Percentiles rank a stretch among this genome's conserved stretches.
Evolutionary conservation across 257 asterid species (phyloP).

Genomic region (Salvia miltiorrhiza): DNA sequence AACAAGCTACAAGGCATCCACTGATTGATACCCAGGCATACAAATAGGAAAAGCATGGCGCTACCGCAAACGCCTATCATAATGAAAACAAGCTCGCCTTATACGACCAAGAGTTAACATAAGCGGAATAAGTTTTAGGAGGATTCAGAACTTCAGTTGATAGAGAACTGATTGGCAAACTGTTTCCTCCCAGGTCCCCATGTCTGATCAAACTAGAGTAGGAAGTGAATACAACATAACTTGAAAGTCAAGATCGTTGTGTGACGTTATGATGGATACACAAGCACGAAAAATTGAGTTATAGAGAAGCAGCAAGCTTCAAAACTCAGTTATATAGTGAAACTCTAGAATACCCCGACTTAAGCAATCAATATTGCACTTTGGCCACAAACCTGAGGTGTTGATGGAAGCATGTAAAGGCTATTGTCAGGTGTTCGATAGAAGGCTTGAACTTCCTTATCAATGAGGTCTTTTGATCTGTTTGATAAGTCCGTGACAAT

Average conservation of each 20-base stretch:
- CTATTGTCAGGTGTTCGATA: constrained; percentile 86
- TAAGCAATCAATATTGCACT: constrained; percentile 7
- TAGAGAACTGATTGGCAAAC: not conserved
- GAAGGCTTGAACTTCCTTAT: constrained; percentile 86
- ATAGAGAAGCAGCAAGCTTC: not conserved
- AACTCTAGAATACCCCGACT: constrained; percentile 5
- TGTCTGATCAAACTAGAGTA: constrained; percentile 10
- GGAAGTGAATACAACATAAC: not conserved
- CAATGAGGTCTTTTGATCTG: constrained; percentile 80
- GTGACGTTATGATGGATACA: not conserved
- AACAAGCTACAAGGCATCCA: not conserved
- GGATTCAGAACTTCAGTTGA: not conserved
- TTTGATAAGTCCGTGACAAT: constrained; percentile 74
- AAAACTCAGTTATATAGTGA: not conserved
- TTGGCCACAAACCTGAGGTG: constrained; percentile 76
- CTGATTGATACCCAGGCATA: not conserved
- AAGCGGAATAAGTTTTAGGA: not conserved
- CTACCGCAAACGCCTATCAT: constrained; percentile 4
- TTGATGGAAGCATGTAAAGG: constrained; percentile 95
- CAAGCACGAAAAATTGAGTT: not conserved
- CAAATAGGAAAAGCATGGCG: not conserved
- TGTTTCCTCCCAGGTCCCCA: constrained; percentile 13
- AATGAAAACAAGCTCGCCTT: not conserved
- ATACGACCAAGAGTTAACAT: not conserved
- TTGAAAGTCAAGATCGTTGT: constrained; percentile 4